Base-by-base conservation (phyloP, 2,329 filamentous ascomycete species). In the Aspergillus cejpii region DNA sequence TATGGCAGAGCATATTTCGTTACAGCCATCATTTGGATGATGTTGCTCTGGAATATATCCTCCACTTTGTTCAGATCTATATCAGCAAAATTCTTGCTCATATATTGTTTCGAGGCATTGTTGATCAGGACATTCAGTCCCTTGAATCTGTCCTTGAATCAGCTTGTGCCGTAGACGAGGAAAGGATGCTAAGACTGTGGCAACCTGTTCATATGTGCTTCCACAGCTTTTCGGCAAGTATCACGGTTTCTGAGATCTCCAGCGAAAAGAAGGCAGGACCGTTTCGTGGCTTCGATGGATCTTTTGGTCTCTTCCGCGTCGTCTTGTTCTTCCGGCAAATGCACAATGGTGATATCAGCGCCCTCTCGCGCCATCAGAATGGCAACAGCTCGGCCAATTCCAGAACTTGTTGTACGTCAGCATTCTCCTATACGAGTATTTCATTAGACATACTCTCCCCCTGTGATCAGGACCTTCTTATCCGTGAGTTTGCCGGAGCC, bases 1-100 rank as follows among this genome's bases (percentile, higher is more conserved):
- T 80, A 72, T 4, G 72, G 72, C 6, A 81, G 58, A 0, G 76
- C 69, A 48, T 72, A 80, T 56, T 81, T 81, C 4, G 74, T 74
- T 48, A 81, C 66, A n/a, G 76, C 76, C 54, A 81, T 77, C 67
- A 80, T 79, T 43, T 75, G 71, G 6, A 79, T 53, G 24, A 81
- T 74, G 48, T 81, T 81, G 48, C 69, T 73, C 36, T 71, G 71
- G 67, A 81, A 83, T 0, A 74, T 76, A 51, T 72, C 75, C 49
- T 79, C 74, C 0, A 80, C 75, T 0, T 71, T 63, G 11, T 75
- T 69, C 1, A 81, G 67, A 55, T 79, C 70, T 21, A 78, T 79
- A 1, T 80, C 69, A 26, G 67, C 64, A 15, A 80, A 71, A 24
- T 79, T 69, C 5, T 71, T 59, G 57, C 71, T 77, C 61, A 75